Conservation (phyloP, 768 basidiomycete genomes). For the Porpolomopsis calyptriformis region DNA sequence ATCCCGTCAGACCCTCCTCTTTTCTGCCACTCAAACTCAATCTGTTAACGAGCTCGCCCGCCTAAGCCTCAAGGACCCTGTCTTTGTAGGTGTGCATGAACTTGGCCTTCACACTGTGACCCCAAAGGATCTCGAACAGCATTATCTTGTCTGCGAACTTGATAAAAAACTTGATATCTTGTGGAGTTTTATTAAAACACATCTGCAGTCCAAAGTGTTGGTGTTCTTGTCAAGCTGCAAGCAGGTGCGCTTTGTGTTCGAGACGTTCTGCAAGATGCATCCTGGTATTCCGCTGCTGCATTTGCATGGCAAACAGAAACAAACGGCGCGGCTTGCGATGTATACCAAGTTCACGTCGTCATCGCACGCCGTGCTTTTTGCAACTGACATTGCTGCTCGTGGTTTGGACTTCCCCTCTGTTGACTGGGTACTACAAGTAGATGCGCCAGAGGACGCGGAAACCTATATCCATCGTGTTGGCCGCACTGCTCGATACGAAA, state of each 20-base stretch:
- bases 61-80: slow-evolving; percentile 76
- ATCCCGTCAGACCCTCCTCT: slow-evolving; percentile 88
- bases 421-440: slow-evolving; percentile 94
- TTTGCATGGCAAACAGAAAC: slow-evolving; percentile 94
- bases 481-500: slow-evolving; percentile 87
- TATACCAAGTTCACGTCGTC: slow-evolving; percentile 77
- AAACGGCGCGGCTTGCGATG: slow-evolving; percentile 73
- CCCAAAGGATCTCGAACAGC: slow-evolving; percentile 75
- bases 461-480: slow-evolving; percentile 98
- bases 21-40: slow-evolving; percentile 93
- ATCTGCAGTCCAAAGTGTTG: slow-evolving; percentile 81
- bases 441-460: slow-evolving; percentile 94
- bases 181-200: slow-evolving; percentile 92
- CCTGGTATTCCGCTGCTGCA: slow-evolving; percentile 90
- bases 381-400: slow-evolving; percentile 93
- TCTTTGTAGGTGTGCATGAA: slow-evolving; percentile 55
- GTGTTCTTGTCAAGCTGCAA: slow-evolving; percentile 94
- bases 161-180: slow-evolving; percentile 85
- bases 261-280: slow-evolving; percentile 92
- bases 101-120: slow-evolving; percentile 41
- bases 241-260: slow-evolving; percentile 94
- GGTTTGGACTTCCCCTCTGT: slow-evolving; percentile 94
- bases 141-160: slow-evolving; percentile 74
- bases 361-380: slow-evolving; percentile 79
- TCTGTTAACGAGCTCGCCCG: slow-evolving; percentile 83